Evolutionary conservation across 768 basidiomycete species (phyloP).

Genomic region (Calocybe gangraenosa): DNA sequence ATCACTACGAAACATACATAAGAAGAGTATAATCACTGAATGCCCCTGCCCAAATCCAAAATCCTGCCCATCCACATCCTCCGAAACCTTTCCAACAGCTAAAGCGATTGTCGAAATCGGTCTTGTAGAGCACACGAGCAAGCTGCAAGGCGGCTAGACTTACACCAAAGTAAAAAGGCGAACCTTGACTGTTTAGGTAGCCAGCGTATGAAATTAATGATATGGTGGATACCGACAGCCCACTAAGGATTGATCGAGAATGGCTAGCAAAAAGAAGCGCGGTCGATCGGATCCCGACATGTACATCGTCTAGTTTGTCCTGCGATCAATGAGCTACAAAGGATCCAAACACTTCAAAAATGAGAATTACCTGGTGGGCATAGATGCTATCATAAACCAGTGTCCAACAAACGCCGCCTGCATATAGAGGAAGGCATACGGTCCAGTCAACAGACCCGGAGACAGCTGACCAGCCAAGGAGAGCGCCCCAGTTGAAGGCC

Average conservation of each 20-base stretch:
- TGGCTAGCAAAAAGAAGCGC: conserved; percentile 84
- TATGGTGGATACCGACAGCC: conserved; percentile 69
- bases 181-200: conserved; percentile 69
- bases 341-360: neutral
- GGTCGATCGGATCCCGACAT: conserved; percentile 88
- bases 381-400: conserved; percentile 97
- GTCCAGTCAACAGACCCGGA: conserved; percentile 76
- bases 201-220: conserved; percentile 78
- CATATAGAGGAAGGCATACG: conserved; percentile 84
- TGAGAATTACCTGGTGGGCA: conserved; percentile 77
- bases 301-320: conserved; percentile 91
- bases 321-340: conserved; percentile 24
- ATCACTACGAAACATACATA: conserved; percentile 18
- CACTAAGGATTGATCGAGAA: conserved; percentile 71
- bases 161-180: conserved; percentile 77
- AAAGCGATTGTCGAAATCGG: conserved; percentile 67
- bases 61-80: conserved; percentile 84
- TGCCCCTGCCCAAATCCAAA: conserved; percentile 83
- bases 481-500: conserved; percentile 95
- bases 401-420: conserved; percentile 89
- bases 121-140: conserved; percentile 66
- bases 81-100: conserved; percentile 93
- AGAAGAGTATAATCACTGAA: conserved; percentile 58
- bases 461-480: conserved; percentile 96
- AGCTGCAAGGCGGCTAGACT: conserved; percentile 74